Percentiles rank a stretch among this genome's conserved stretches.
phyloP scores from a whole-genome alignment of 495 filamentous ascomycete species.

The Cercophora scortea region DNA sequence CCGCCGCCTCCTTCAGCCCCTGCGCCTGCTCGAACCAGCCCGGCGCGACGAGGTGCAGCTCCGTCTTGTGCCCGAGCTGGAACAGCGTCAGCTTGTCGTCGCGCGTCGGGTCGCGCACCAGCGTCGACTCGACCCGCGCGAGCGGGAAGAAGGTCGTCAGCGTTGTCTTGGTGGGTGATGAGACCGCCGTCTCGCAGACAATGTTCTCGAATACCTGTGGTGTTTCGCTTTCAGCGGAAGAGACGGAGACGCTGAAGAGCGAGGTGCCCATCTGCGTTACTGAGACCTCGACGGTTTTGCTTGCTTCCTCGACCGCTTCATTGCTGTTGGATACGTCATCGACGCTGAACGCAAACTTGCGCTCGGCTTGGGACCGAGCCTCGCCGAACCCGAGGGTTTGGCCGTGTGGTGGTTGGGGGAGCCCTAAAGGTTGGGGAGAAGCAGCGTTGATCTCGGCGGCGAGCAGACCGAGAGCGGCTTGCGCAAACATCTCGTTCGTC shows the following conservation, averaged over 20 bases:
- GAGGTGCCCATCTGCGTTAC: conserved; percentile 55
- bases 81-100: conserved; percentile 67
- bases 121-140: conserved; percentile 70
- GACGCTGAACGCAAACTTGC: conserved; percentile 50
- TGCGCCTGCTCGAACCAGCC: conserved; percentile 81
- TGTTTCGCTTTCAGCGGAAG: conserved; percentile 27
- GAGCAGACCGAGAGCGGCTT: conserved; percentile 72
- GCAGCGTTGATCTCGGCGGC: conserved; percentile 17
- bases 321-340: conserved; percentile 30
- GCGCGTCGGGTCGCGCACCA: conserved; percentile 52
- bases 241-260: conserved; percentile 58
- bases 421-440: conserved; percentile 6
- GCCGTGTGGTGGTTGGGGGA: conserved; percentile 38
- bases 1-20: conserved; percentile 68
- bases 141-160: conserved; percentile 62
- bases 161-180: conserved; percentile 21
- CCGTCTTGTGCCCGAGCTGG: conserved; percentile 72
- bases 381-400: conserved; percentile 48
- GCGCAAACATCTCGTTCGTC: conserved; percentile 63
- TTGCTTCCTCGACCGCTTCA: conserved; percentile 28
- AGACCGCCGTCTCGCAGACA: conserved; percentile 24
- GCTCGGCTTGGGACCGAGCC: conserved; percentile 23
- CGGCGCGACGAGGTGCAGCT: conserved; percentile 58
- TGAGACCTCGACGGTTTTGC: conserved; percentile 45
- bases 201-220: conserved; percentile 36